Evolutionary conservation across 1,139 yeast genomes (phyloP), one percentile per base, ranked within the genome.

Genomic region (Blastobotrys arbuscula): DNA sequence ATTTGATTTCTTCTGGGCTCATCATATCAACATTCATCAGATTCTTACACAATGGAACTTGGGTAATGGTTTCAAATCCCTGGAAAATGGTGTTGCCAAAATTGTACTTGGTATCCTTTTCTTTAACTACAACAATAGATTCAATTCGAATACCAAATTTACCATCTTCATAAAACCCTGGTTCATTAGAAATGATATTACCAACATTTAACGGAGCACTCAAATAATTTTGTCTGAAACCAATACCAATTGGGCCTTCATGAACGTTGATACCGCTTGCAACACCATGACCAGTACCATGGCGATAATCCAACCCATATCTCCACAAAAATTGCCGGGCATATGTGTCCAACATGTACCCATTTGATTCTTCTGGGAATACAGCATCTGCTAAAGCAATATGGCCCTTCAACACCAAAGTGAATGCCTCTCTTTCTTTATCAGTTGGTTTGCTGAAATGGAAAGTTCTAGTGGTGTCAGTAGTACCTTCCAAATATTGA

Each of bases 201-300:
- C 98, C 98, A 2, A 78, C 75, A 56, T 75, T 70, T 51, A 85
- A 72, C 2, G 76, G 67, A 38, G 59, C 56, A 42, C 59, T 58
- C 28, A 60, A 61, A 42, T 61, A 61, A 33, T 48, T 45, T n/a
- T 62, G 69, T 56, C 85, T 76, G 57, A 82, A 78, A 1, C 96
- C 94, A 59, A 92, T 84, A 9, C 97, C 96, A 51, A 90, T 81
- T 13, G 98, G 98, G 3, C 96, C 96, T 64, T 94, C 97, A 65
- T 94, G 98, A 38, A 92, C 98, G 62, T 92, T 92, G 55, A 94
- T 77, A 63, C 74, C 92, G 0, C 95, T 75, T 3, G 97, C 98
- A 46, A 94, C 81, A n/a, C 98, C 98, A 66, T 94, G 99, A 1
- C 97, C 94, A 1, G 98, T 94, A 26, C 98, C 97, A 66, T 94